A percentile compares a stretch with the other conserved stretches of the same genome.
phyloP scores from a whole-genome alignment of 1,284 basidiomycete genomes.

The Tilletia setariae region DNA sequence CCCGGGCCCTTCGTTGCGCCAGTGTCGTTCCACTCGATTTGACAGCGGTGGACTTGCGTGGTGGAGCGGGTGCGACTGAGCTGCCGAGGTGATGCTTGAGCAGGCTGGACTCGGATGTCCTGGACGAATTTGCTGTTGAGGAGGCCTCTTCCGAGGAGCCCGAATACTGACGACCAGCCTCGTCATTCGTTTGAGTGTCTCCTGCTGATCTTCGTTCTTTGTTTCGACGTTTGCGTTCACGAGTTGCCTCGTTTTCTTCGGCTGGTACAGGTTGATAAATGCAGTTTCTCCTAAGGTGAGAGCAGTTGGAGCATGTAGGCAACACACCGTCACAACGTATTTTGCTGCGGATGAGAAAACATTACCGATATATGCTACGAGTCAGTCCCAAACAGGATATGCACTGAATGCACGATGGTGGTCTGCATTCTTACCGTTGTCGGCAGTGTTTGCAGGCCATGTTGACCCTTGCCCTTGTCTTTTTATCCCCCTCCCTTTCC shows the following conservation, averaged over 20 bases:
- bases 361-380: no score
- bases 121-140: no score
- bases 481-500: neutral
- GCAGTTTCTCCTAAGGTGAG: slow-evolving; percentile 39
- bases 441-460: slow-evolving; percentile 50
- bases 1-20: neutral
- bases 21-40: neutral
- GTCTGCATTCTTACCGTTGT: slow-evolving; percentile 31
- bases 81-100: no score
- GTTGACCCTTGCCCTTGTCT: slow-evolving; percentile 23
- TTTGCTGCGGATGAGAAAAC: slow-evolving; percentile 30
- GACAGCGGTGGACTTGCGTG: neutral
- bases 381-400: no score
- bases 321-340: slow-evolving; percentile 46
- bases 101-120: no score
- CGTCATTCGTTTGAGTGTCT: neutral
- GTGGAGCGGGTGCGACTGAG: no score
- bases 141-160: no score
- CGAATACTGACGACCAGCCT: no score
- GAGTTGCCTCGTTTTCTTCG: slow-evolving; percentile 30
- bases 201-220: neutral
- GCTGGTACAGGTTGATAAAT: slow-evolving; percentile 47
- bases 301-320: slow-evolving; percentile 42
- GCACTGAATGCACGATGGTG: no score
- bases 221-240: slow-evolving; percentile 5